A percentile compares a stretch with the other conserved stretches of the same genome.
phyloP scores from a whole-genome alignment of 2,329 filamentous ascomycete species.

The Xylaria sp. region DNA sequence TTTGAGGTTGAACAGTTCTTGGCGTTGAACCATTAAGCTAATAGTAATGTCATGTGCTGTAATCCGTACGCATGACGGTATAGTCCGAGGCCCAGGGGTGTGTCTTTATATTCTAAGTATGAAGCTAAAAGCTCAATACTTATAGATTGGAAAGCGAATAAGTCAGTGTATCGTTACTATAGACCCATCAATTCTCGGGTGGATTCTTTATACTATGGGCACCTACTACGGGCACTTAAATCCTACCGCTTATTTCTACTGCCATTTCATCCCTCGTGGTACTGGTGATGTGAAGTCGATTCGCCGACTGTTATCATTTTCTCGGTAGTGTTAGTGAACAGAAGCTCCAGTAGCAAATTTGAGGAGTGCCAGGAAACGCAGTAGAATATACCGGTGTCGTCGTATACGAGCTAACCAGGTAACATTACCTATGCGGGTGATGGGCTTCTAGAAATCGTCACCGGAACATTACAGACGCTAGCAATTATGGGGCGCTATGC shows the following conservation, averaged over 20 bases:
- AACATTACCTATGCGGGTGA: too few species aligned
- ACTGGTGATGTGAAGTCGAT: not conserved
- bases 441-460: too few species aligned
- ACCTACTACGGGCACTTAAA: too few species aligned
- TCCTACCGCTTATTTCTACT: not conserved
- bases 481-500: too few species aligned
- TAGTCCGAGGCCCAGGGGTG: not conserved
- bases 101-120: not conserved
- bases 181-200: too few species aligned
- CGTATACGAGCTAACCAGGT: too few species aligned
- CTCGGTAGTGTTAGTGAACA: not conserved
- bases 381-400: not conserved
- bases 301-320: not conserved
- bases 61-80: too few species aligned
- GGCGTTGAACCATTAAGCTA: not conserved
- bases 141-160: too few species aligned
- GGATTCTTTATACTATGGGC: too few species aligned
- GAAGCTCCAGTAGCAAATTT: not conserved
- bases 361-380: not conserved
- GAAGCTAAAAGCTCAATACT: too few species aligned
- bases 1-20: constrained; percentile 4
- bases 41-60: not conserved
- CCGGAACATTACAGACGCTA: too few species aligned
- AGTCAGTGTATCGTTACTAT: too few species aligned
- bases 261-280: not conserved